phyloP scores from a whole-genome alignment of 1,284 basidiomycete genomes.

The Trametes polyzona region DNA sequence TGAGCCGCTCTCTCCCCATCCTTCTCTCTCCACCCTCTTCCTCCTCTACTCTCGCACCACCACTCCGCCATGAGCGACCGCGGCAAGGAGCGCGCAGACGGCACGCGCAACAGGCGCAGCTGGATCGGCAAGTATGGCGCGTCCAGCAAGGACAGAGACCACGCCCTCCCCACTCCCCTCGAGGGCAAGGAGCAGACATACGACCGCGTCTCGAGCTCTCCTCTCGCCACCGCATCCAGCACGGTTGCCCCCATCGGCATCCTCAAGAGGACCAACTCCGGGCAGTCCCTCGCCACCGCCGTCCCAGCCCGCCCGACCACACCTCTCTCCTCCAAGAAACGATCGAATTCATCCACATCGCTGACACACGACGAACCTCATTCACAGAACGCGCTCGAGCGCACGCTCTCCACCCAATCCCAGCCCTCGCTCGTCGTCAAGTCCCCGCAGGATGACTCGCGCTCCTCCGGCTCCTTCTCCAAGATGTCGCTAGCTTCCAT shows the following conservation, averaged over 20 bases:
- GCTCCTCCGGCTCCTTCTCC: constrained; percentile 53
- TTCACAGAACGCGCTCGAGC: constrained; percentile 54
- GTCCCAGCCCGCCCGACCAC: constrained; percentile 37
- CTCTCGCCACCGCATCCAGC: constrained; percentile 15
- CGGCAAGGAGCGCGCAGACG: constrained; percentile 26
- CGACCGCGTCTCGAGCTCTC: constrained; percentile 19
- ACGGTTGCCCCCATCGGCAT: constrained; percentile 18
- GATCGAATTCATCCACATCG: constrained; percentile 33
- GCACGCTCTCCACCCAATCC: constrained; percentile 48
- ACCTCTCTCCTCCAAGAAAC: constrained; percentile 35
- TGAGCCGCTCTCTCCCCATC: constrained; percentile 29
- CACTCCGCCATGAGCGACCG: constrained; percentile 33
- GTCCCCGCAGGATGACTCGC: constrained; percentile 33
- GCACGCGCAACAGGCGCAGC: constrained; percentile 33
- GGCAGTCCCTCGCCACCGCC: constrained; percentile 36
- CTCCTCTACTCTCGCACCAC: background rate
- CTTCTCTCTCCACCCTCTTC: constrained; percentile 2
- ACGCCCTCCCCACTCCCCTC: constrained; percentile 34
- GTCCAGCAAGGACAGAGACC: constrained; percentile 29
- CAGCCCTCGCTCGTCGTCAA: constrained; percentile 14
- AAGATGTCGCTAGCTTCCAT: constrained; percentile 70
- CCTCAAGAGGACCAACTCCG: constrained; percentile 35
- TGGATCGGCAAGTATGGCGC: constrained; percentile 37
- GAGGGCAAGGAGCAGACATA: constrained; percentile 40
- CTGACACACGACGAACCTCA: constrained; percentile 48